Base-by-base conservation (phyloP, 2,329 filamentous ascomycete species). In the Nemania abortiva region DNA sequence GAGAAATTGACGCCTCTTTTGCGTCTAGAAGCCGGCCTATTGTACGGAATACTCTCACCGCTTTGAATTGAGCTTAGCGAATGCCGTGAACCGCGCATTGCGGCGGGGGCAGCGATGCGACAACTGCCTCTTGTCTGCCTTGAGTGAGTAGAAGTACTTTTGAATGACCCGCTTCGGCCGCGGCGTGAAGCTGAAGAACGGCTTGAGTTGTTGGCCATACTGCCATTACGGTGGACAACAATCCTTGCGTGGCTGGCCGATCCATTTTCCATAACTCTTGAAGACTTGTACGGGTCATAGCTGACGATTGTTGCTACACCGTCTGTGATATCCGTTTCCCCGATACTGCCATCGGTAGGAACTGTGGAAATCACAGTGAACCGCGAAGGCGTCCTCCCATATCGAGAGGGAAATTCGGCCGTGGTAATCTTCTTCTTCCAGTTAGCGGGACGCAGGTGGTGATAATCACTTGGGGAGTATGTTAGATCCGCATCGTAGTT, bases 391-490 rank as follows among this genome's bases (percentile, higher is more conserved):
- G 85, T 87, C 60, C 87, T 82, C 27, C 84, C 84, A 71, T 86
- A 64, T 82, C 84, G 37, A 75, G 78, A 31, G 79, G 82, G 60
- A 75, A 91, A 91, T 70, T 90, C 83, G 70, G 88, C 85, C 0
- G 89, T 91, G 0, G 89, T 89, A 57, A 89, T 84, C 54, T 88
- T 86, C 75, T 87, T 89, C 70, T 85, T 87, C 83, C 88, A 88
- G 31, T 83, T 81, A 0, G 83, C 80, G 11, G 89, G 88, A 65
- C 85, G 86, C 45, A 92, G 87, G 76, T 97, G 94, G 76, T 98
- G 95, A 75, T 97, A 96, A 77, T 98, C 95, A 80, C 94, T 97
- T 65, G 91, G 88, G 0, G 95, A 97, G 77, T 96, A 92, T n/a
- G 89, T 89, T 64, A 98, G 83, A 24, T 92, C 88, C 34, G 90